Base-by-base conservation (phyloP, 495 filamentous ascomycete genomes). In the Recurvomyces mirabilis region DNA sequence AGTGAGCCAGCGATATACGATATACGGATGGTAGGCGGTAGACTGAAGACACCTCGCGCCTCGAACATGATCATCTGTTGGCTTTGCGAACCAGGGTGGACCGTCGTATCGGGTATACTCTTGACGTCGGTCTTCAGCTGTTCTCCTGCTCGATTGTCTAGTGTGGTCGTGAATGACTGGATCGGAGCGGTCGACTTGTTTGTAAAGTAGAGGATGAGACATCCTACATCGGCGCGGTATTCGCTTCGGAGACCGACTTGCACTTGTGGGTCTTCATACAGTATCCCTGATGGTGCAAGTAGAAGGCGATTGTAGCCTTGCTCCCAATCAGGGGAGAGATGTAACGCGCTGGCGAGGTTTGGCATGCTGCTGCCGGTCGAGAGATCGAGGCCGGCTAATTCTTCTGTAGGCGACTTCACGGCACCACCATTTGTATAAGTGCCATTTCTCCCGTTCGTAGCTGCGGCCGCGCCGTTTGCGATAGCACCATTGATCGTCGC, bases 1-100 rank as follows among this genome's bases (percentile, higher is more conserved):
- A 96, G 70, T 0, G 91, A 84, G 53, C 93, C 91, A 0, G 91
- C 91, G 15, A 96, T 73, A 56, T 95, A 99, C 14, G 83, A 87
- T 50, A 96, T 81, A 46, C 93, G 79, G 41, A 99, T 87, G 0
- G 91, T 96, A 0, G 93, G 93, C 3, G 83, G 75, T 43, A 86
- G 79, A 0, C 71, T 66, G 65, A 99, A 96, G 9, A 89, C 74
- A 18, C 76, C 74, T 47, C 83, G 82, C 3, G 86, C 73, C 54
- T 91, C 84, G 52, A 94, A 89, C 73, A 96, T 87, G 48, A 95
- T 77, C 46, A 91, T 94, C 61, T 94, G 87, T 54, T 93, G 85
- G 0, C 82, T 84, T 58, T 99, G 93, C 0, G 71, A 72, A 2
- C 80, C 77, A 18, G 86, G 72, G 7, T 67, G 59, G 22, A 99